Conservation (phyloP, 2,329 filamentous ascomycete genomes). For the Aspergillus pseudotamarii region DNA sequence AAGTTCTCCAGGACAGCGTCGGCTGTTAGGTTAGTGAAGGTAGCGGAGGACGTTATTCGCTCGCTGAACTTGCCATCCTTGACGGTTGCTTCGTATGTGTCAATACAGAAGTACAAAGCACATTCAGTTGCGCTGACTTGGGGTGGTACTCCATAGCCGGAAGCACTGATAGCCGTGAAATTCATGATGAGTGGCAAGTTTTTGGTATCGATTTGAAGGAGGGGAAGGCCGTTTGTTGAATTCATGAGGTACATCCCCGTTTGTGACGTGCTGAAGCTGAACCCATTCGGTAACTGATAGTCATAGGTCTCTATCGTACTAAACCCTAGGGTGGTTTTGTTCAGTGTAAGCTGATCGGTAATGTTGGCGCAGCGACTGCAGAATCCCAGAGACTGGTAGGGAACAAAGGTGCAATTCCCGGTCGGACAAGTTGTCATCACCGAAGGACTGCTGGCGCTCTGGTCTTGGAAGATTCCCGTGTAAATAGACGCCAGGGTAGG, state of each 20-base stretch:
- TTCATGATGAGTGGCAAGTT: constrained; percentile 22
- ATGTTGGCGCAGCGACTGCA: constrained; percentile 30
- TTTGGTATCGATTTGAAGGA: constrained; percentile 18
- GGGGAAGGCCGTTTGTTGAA: constrained; percentile 15
- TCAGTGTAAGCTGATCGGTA: constrained; percentile 16
- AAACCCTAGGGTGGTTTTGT: background rate
- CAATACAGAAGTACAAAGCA: constrained; percentile 27
- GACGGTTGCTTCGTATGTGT: constrained; percentile 24
- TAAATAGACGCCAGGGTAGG: constrained; percentile 33
- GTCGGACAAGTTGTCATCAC: constrained; percentile 31
- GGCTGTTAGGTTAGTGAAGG: constrained; percentile 17
- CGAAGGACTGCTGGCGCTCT: constrained; percentile 19
- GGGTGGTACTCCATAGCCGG: constrained; percentile 19
- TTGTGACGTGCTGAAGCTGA: constrained; percentile 20
- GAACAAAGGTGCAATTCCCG: constrained; percentile 36
- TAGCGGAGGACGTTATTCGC: constrained; percentile 13
- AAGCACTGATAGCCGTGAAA: constrained; percentile 25
- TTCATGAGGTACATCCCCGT: constrained; percentile 24
- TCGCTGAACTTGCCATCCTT: constrained; percentile 22
- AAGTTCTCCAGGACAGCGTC: background rate
- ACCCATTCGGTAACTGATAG: constrained; percentile 24
- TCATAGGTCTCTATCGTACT: constrained; percentile 15
- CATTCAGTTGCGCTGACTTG: constrained; percentile 27
- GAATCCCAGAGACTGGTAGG: constrained; percentile 35
- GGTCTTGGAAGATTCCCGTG: constrained; percentile 31